Evolutionary conservation across 768 basidiomycete genomes (phyloP).

Genomic region (Leccinum fibrillosum): DNA sequence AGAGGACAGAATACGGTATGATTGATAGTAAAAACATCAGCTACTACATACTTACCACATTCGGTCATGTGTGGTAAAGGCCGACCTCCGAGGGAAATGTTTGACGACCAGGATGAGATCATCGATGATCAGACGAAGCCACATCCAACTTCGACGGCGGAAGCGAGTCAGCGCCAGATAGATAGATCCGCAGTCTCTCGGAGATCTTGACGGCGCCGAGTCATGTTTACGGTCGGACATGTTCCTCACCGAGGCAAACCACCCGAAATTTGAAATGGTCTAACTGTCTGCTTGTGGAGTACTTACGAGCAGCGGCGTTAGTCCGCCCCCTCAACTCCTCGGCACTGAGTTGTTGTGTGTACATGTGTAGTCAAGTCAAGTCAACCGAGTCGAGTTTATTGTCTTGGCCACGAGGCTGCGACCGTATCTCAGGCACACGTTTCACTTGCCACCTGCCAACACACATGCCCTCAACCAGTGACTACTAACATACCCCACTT

Average conservation of each 20-base stretch:
- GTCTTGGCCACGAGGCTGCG: not conserved
- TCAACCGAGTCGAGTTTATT: not conserved
- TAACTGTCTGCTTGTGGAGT: not conserved
- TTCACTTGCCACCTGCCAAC: conserved; percentile 1
- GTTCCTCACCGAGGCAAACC: no score
- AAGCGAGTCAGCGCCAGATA: not conserved
- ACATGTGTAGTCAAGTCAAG: conserved; percentile 1
- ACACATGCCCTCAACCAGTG: conserved; percentile 8
- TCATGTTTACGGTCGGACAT: not conserved
- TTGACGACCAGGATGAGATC: not conserved
- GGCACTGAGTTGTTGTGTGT: not conserved
- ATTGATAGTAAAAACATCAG: no score
- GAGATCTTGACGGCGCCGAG: no score
- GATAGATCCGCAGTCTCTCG: not conserved
- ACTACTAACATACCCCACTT: not conserved
- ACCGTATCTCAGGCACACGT: not conserved
- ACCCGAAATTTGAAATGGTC: not conserved
- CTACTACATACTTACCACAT: no score
- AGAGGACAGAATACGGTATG: no score
- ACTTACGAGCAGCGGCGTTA: no score
- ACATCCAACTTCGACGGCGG: not conserved
- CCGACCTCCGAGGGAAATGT: not conserved
- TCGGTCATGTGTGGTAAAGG: not conserved
- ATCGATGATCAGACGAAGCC: not conserved
- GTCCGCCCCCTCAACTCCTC: no score